Conservation (phyloP, 2,329 filamentous ascomycete genomes). For the Aspergillus quadricinctus region DNA sequence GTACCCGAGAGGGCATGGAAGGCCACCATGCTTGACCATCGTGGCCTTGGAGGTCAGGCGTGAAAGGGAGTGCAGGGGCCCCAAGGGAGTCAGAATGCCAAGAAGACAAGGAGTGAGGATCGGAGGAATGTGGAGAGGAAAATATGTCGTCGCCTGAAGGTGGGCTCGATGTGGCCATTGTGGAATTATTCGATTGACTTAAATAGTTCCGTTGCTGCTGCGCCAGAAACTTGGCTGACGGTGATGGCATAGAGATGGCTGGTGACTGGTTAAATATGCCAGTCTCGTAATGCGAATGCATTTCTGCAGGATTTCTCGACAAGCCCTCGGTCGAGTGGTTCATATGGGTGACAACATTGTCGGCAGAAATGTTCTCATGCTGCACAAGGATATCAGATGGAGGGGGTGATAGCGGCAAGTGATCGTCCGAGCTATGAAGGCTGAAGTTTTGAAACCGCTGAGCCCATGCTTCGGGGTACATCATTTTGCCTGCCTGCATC, state of each 20-base stretch:
- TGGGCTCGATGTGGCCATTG: conserved; percentile 30
- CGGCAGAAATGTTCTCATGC: conserved; percentile 34
- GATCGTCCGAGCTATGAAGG: conserved; percentile 43
- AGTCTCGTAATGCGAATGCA: conserved; percentile 30
- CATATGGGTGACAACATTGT: conserved; percentile 25
- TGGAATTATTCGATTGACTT: conserved; percentile 25
- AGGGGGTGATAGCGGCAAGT: conserved; percentile 43
- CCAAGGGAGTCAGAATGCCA: conserved; percentile 40
- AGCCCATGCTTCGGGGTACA: conserved; percentile 47
- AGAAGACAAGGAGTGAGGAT: conserved; percentile 35
- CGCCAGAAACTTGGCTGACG: conserved; percentile 24
- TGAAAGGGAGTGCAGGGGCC: conserved; percentile 33
- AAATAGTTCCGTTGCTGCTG: conserved; percentile 32
- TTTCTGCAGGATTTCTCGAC: conserved; percentile 23
- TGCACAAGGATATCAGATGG: conserved; percentile 41
- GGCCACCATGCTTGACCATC: conserved; percentile 41
- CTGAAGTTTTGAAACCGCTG: conserved; percentile 52
- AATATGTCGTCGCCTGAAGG: conserved; percentile 37
- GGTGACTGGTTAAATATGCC: conserved; percentile 31
- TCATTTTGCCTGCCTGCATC: conserved; percentile 41
- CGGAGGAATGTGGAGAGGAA: conserved; percentile 37
- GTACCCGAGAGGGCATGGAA: conserved; percentile 31
- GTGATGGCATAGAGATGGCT: conserved; percentile 31
- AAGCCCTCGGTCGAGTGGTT: conserved; percentile 36
- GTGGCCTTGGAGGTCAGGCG: conserved; percentile 35